These are phyloP conservation scores for Eimeria maxima DNA, from an alignment of 169 alveolate genomes.

Conservation along the genomic window DNA sequence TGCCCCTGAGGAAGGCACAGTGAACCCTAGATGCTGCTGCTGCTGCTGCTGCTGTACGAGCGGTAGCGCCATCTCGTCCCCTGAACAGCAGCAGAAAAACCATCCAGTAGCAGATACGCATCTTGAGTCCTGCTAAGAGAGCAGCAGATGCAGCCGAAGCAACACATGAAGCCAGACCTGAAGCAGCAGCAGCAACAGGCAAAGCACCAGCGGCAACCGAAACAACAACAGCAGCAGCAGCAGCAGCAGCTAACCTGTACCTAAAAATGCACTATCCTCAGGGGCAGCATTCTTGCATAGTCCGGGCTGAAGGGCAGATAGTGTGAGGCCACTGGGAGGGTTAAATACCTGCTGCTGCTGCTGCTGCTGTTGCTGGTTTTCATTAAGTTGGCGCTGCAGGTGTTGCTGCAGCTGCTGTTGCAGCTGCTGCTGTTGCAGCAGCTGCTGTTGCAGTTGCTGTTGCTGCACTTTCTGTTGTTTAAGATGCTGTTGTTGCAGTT, in stretches of 20 bases:
- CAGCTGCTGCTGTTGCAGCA: not conserved
- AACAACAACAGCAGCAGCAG: slow-evolving; percentile 22
- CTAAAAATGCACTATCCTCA: not conserved
- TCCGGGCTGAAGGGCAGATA: not conserved
- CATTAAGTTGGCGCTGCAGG: not conserved
- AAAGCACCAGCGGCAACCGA: not conserved
- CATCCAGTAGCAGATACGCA: not conserved
- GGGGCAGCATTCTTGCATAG: not conserved
- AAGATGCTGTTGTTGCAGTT: too few relatives aligned
- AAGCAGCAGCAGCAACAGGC: not conserved
- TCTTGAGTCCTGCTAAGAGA: not conserved
- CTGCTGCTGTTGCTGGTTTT: slow-evolving; percentile 20
- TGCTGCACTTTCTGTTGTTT: too few relatives aligned
- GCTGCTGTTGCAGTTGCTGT: too few relatives aligned
- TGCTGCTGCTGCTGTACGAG: slow-evolving; percentile 6
- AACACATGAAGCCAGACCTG: too few relatives aligned
- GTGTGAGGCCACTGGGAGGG: not conserved
- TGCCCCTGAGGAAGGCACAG: not conserved
- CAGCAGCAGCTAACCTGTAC: not conserved
- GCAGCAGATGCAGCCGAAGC: too few relatives aligned
- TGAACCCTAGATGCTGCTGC: slow-evolving; percentile 8
- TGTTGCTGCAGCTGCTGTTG: not conserved
- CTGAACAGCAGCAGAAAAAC: not conserved
- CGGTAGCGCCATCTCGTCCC: not conserved
- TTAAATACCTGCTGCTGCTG: slow-evolving; percentile 1